phyloP scores from a whole-genome alignment of 495 filamentous ascomycete genomes.

The Hypomontagnella monticulosa region DNA sequence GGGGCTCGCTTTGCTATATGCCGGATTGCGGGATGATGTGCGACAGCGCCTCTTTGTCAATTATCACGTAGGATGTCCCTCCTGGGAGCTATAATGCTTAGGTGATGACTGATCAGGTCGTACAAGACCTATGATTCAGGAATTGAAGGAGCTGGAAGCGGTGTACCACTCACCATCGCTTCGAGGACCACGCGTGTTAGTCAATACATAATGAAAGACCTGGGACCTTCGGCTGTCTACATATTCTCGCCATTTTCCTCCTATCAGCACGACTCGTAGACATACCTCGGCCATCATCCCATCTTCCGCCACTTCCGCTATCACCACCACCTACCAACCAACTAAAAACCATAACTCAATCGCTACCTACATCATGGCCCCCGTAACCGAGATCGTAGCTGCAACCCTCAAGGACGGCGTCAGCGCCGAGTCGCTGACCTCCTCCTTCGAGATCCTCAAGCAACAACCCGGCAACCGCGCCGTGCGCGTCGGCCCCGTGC shows the following conservation, averaged over 20 bases:
- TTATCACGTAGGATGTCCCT: conserved; percentile 22
- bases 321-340: background rate
- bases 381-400: conserved; percentile 27
- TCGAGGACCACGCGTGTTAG: background rate
- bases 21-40: background rate
- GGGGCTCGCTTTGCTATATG: background rate
- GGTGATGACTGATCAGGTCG: background rate
- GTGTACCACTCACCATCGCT: background rate
- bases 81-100: background rate
- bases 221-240: background rate
- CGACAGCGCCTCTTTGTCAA: background rate
- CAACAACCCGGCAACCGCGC: conserved; percentile 6
- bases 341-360: background rate
- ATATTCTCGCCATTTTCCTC: conserved; percentile 3
- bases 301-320: background rate
- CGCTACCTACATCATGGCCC: conserved; percentile 24
- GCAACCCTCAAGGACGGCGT: conserved; percentile 10
- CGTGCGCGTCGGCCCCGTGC: conserved; percentile 9
- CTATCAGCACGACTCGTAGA: background rate
- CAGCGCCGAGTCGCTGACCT: conserved; percentile 4
- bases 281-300: background rate
- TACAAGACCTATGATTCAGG: background rate
- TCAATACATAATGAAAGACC: conserved; percentile 9
- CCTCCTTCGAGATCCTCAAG: conserved; percentile 3
- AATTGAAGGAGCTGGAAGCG: too few relatives aligned